These are phyloP conservation scores for Endoconidiophora polonica DNA, from an alignment of 2,329 filamentous ascomycete species.

Conservation along the genomic window DNA sequence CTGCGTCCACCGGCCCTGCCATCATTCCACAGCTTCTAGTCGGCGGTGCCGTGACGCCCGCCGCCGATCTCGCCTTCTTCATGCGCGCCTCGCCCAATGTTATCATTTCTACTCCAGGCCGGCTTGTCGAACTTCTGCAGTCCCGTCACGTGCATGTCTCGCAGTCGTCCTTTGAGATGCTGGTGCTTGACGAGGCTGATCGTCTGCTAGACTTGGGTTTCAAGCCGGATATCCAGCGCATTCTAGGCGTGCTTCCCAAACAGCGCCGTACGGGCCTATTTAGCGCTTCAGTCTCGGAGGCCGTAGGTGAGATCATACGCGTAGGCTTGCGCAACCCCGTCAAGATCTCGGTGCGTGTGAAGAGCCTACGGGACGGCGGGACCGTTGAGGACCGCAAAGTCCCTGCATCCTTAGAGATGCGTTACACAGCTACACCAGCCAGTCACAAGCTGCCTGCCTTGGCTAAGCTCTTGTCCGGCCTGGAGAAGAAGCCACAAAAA, in stretches of 20 bases:
- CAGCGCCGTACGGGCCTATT: conserved; percentile 87
- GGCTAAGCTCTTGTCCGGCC: conserved; percentile 47
- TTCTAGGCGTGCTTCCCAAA: conserved; percentile 72
- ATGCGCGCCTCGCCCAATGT: conserved; percentile 73
- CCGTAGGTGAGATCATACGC: conserved; percentile 79
- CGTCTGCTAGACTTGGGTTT: conserved; percentile 85
- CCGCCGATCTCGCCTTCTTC: conserved; percentile 76
- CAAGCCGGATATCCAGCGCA: conserved; percentile 75
- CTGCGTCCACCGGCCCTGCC: conserved; percentile 28
- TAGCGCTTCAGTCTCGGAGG: conserved; percentile 89
- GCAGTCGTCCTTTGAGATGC: conserved; percentile 75
- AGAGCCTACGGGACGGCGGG: conserved; percentile 48
- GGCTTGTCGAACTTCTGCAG: conserved; percentile 71
- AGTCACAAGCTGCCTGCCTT: conserved; percentile 67
- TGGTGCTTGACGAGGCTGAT: conserved; percentile 91
- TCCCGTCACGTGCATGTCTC: conserved; percentile 78
- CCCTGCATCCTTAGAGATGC: conserved; percentile 83
- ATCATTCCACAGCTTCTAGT: conserved; percentile 77
- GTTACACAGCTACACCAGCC: conserved; percentile 59
- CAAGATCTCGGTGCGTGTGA: conserved; percentile 87
- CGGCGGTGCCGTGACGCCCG: conserved; percentile 60
- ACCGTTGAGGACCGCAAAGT: conserved; percentile 66
- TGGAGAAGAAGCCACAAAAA: conserved; percentile 63
- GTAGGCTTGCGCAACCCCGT: conserved; percentile 88
- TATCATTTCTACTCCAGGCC: conserved; percentile 76